These are phyloP conservation scores for Hapsidospora chrysogenum DNA, from an alignment of 495 filamentous ascomycete species.

Conservation along the genomic window DNA sequence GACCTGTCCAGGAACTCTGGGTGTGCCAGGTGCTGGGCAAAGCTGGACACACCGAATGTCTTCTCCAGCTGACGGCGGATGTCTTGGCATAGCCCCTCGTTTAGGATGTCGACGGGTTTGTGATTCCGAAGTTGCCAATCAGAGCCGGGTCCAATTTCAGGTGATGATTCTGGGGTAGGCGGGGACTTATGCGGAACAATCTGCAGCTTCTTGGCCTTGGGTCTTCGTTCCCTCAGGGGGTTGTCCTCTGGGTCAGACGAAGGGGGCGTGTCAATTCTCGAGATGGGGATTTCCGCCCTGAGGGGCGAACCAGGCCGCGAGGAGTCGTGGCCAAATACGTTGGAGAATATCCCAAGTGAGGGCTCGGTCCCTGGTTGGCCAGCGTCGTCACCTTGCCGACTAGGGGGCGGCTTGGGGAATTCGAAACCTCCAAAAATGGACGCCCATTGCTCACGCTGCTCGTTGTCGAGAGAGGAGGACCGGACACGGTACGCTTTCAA, in stretches of 20 bases:
- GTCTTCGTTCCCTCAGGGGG: not conserved
- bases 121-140: constrained; percentile 1
- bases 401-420: no score
- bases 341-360: no score
- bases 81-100: not conserved
- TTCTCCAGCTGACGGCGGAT: no score
- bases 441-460: constrained; percentile 1
- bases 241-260: constrained; percentile 7
- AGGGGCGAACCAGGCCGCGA: no score
- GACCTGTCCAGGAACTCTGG: no score
- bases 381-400: no score
- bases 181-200: not conserved
- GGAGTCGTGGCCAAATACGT: no score
- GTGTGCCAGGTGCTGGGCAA: no score
- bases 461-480: constrained; percentile 5
- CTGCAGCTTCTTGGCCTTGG: not conserved
- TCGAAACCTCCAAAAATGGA: not conserved
- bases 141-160: constrained; percentile 9
- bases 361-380: no score
- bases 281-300: not conserved
- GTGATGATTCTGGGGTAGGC: constrained; percentile 8
- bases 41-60: no score
- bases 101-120: constrained; percentile 10
- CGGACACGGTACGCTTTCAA: constrained; percentile 4
- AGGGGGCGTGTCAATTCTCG: constrained; percentile 5